Evolutionary conservation across 441 rosid species (phyloP).

Genomic region (Arabidopsis hybrid): DNA sequence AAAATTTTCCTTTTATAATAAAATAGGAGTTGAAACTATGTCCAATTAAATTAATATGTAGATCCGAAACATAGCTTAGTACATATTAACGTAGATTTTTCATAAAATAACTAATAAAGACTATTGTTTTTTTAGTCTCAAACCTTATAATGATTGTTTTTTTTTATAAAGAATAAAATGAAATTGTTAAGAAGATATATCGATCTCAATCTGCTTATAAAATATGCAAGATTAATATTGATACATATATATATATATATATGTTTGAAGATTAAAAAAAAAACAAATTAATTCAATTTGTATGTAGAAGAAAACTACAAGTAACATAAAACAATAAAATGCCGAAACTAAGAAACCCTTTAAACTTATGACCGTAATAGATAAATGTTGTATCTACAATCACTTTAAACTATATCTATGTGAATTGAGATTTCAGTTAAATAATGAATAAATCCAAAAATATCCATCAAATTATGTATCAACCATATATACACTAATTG

Average conservation of each 20-base stretch:
- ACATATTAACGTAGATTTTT: neutral
- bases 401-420: neutral
- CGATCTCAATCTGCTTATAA: neutral
- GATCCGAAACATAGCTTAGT: constrained; percentile 20
- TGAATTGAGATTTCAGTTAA: neutral
- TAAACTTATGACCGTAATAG: neutral
- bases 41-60: neutral
- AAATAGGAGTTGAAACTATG: constrained; percentile 45
- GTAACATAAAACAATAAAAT: neutral
- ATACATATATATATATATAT: neutral
- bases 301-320: neutral
- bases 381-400: neutral
- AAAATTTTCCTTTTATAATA: constrained; percentile 24
- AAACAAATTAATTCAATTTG: neutral
- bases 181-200: neutral
- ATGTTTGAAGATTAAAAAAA: neutral
- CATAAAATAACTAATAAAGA: neutral
- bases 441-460: neutral
- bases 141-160: neutral
- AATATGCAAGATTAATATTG: neutral
- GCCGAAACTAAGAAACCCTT: neutral
- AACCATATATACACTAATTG: neutral
- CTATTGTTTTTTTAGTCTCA: neutral
- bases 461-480: constrained; percentile 1
- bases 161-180: neutral